Conservation (phyloP, 2,329 filamentous ascomycete genomes). For the Epichloe scottii region DNA sequence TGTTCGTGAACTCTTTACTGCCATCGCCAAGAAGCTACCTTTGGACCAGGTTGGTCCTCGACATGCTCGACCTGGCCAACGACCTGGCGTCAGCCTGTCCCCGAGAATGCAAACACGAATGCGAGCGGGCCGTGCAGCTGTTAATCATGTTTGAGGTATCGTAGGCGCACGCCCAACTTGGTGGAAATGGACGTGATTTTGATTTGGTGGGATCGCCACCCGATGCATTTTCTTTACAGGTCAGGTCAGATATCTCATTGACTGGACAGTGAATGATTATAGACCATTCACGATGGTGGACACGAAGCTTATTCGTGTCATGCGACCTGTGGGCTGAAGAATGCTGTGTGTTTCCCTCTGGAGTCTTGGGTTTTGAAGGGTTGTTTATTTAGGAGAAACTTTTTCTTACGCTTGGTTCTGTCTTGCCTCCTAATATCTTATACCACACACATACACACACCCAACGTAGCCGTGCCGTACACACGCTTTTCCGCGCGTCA, state of each 20-base stretch:
- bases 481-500: too few relatives aligned
- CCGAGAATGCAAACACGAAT: slow-evolving; percentile 46
- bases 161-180: not conserved
- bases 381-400: slow-evolving; percentile 22
- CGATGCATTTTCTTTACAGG: slow-evolving; percentile 12
- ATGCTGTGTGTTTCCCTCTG: slow-evolving; percentile 24
- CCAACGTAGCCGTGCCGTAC: not conserved
- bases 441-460: slow-evolving; percentile 1
- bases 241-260: slow-evolving; percentile 8
- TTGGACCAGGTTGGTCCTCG: slow-evolving; percentile 92
- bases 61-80: slow-evolving; percentile 57
- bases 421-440: slow-evolving; percentile 12
- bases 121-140: slow-evolving; percentile 43
- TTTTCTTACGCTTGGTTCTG: slow-evolving; percentile 20
- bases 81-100: slow-evolving; percentile 45
- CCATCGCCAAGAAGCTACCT: slow-evolving; percentile 94
- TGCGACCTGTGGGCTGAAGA: slow-evolving; percentile 14
- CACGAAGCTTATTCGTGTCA: slow-evolving; percentile 12
- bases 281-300: slow-evolving; percentile 14
- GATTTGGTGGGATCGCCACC: slow-evolving; percentile 9
- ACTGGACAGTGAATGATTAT: slow-evolving; percentile 8
- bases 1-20: slow-evolving; percentile 88
- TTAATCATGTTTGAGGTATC: slow-evolving; percentile 19
- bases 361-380: slow-evolving; percentile 27
- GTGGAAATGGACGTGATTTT: slow-evolving; percentile 7